Evolutionary conservation across 2,329 filamentous ascomycete genomes (phyloP).

Genomic region (Ascocoryne sarcoides): DNA sequence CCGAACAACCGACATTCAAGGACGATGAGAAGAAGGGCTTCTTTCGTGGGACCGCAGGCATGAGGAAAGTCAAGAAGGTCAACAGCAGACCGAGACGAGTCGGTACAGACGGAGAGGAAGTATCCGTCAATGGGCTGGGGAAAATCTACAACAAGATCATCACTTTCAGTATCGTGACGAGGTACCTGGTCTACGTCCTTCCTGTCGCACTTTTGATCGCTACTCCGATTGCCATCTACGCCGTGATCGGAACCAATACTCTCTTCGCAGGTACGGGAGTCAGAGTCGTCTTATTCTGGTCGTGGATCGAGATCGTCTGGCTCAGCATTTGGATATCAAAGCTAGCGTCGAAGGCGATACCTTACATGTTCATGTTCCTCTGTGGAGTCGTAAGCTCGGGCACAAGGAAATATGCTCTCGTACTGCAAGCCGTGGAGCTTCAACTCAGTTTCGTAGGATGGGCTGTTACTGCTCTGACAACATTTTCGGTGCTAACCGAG

Average conservation of each 20-base stretch:
- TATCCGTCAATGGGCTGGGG: conserved; percentile 56
- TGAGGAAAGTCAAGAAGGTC: conserved; percentile 38
- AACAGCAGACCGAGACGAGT: conserved; percentile 33
- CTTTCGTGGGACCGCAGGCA: conserved; percentile 30
- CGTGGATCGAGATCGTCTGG: conserved; percentile 64
- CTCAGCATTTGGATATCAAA: conserved; percentile 59
- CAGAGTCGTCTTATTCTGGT: conserved; percentile 51
- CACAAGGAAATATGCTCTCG: conserved; percentile 60
- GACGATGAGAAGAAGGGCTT: conserved; percentile 24
- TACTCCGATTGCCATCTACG: conserved; percentile 47
- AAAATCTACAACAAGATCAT: conserved; percentile 56
- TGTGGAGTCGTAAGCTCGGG: conserved; percentile 61
- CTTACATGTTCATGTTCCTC: conserved; percentile 58
- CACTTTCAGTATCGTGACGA: conserved; percentile 52
- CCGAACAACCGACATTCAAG: conserved; percentile 10
- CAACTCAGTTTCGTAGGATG: conserved; percentile 62
- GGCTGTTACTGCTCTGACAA: conserved; percentile 53
- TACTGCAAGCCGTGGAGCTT: conserved; percentile 55
- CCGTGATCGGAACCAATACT: conserved; percentile 18
- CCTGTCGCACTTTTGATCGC: conserved; percentile 55
- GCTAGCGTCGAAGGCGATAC: conserved; percentile 51
- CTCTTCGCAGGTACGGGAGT: conserved; percentile 31
- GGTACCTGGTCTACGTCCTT: conserved; percentile 60
- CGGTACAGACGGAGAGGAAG: conserved; percentile 41
- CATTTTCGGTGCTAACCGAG: conserved; percentile 48